Evolutionary conservation across 2,329 filamentous ascomycete genomes (phyloP).

Genomic region (Clonostachys rhizophaga): DNA sequence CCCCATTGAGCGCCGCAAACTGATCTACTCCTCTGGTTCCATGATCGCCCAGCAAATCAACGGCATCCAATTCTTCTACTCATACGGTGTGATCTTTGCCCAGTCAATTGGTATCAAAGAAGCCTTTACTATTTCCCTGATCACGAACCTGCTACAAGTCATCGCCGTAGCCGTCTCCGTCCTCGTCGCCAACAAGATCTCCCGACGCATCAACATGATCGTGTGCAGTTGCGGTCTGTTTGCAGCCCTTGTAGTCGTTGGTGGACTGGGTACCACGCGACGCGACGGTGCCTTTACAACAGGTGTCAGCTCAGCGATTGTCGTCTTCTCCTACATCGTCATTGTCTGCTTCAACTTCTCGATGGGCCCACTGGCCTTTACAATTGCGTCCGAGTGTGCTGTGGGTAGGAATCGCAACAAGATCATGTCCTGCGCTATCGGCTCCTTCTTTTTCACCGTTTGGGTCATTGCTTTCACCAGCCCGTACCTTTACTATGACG

Average conservation of each 20-base stretch:
- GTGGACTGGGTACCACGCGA: slow-evolving; percentile 6
- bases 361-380: slow-evolving; percentile 26
- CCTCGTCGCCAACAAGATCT: slow-evolving; percentile 24
- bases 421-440: slow-evolving; percentile 31
- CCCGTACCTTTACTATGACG: slow-evolving; percentile 23
- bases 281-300: background rate
- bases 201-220: slow-evolving; percentile 21
- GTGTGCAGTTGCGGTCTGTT: slow-evolving; percentile 21
- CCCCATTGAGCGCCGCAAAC: slow-evolving; percentile 33
- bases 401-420: slow-evolving; percentile 37
- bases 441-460: slow-evolving; percentile 23
- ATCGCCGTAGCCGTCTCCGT: slow-evolving; percentile 23
- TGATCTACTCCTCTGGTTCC: slow-evolving; percentile 30
- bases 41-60: slow-evolving; percentile 35
- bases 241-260: slow-evolving; percentile 18
- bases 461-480: slow-evolving; percentile 22
- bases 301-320: slow-evolving; percentile 3
- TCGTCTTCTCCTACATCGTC: slow-evolving; percentile 14
- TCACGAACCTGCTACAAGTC: slow-evolving; percentile 28
- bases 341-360: slow-evolving; percentile 30
- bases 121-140: slow-evolving; percentile 27
- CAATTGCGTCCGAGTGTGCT: slow-evolving; percentile 31
- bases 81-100: slow-evolving; percentile 29
- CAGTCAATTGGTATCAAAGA: slow-evolving; percentile 26
- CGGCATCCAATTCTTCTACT: slow-evolving; percentile 34